Base-by-base conservation (phyloP, 1,284 basidiomycete genomes). In the Laetiporus sulphureus region DNA sequence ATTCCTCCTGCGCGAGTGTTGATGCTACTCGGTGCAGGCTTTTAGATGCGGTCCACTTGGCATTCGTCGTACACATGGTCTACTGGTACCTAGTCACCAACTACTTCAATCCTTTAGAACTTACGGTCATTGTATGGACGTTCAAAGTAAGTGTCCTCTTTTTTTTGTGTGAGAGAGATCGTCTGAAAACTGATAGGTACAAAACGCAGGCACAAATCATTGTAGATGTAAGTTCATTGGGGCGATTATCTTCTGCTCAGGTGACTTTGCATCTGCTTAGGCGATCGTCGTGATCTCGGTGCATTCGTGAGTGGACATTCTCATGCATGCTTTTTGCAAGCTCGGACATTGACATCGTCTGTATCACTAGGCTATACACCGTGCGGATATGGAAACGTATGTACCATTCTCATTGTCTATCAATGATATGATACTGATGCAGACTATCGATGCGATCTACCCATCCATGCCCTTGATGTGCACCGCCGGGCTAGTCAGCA, bases 21-120 rank as follows among this genome's bases (percentile, higher is more conserved):
- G n/a, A n/a, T n/a, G n/a, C n/a, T n/a, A n/a, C n/a, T n/a, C n/a
- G n/a, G 6, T 36, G 5, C 34, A 36, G 34, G 34, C 11, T 36
- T 5, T 8, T 36, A 6, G 34, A 36, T 36, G 11, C 34, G 21
- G 16, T 36, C 16, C 20, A 22, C 18, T 5, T 23, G 5, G 34
- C 20, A 23, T 15, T 36, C 16, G 5, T 5, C 34, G 18, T 36
- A 10, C 34, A 36, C 21, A 12, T 36, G 16, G 34, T 36, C 16
- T 36, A 36, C 20, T 36, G 34, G 34, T 36, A 36, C 15, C 34
- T 36, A 11, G 15, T 36, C 8, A 36, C 34, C 7, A 36, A 36
- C 22, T 36, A 36, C 34, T 5, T 11, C 16, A 19, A 23, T 10
- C 34, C 34, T 15, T 5, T 10, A 12, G 16, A 18, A 8, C 34